Conservation (phyloP, 768 basidiomycete genomes). For the Paxillus involutus region DNA sequence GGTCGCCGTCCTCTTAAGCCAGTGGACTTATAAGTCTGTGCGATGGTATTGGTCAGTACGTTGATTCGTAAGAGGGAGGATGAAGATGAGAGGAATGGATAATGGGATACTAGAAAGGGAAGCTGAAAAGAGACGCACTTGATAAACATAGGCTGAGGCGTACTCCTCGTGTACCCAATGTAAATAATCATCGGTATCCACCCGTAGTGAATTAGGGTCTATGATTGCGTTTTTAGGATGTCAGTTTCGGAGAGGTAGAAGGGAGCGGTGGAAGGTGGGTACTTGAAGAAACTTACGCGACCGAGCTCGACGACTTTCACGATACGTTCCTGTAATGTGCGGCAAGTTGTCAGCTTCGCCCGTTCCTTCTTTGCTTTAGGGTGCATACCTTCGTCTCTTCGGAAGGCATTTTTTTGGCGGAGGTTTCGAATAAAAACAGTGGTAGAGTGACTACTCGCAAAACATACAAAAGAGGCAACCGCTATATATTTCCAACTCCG, state of each 20-base stretch:
- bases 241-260: slow-evolving; percentile 3
- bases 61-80: neutral
- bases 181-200: slow-evolving; percentile 98
- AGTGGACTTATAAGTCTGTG: slow-evolving; percentile 89
- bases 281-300: slow-evolving; percentile 53
- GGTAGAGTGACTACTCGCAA: neutral
- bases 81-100: neutral
- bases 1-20: slow-evolving; percentile 50
- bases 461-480: slow-evolving; percentile 9
- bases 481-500: slow-evolving; percentile 31
- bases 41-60: neutral
- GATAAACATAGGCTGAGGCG: slow-evolving; percentile 92
- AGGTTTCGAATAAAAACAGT: neutral
- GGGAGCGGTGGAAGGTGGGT: neutral
- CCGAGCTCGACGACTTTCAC: slow-evolving; percentile 77
- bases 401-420: slow-evolving; percentile 62
- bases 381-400: slow-evolving; percentile 82
- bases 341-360: neutral
- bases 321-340: slow-evolving; percentile 67
- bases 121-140: slow-evolving; percentile 62
- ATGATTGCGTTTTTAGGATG: neutral
- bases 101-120: too few species aligned
- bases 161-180: slow-evolving; percentile 89
- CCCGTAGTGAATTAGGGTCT: slow-evolving; percentile 91
- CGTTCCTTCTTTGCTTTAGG: neutral